A percentile compares a stretch with the other conserved stretches of the same genome.
phyloP scores from a whole-genome alignment of 805 yeast species.

The Hanseniaspora clermontiae region DNA sequence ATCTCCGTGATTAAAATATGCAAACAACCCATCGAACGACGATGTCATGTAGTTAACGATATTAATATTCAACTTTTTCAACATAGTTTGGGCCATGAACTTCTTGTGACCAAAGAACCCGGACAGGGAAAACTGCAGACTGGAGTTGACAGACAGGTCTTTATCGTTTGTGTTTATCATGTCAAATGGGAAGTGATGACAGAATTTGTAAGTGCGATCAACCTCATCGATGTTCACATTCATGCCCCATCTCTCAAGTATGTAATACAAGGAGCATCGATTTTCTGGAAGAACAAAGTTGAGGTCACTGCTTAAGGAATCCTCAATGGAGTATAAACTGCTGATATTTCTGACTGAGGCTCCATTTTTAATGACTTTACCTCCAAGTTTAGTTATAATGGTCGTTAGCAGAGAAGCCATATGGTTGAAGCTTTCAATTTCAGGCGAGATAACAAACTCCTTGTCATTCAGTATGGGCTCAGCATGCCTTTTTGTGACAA shows the following conservation, averaged over 20 bases:
- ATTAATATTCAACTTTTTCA: background rate
- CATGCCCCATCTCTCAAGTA: constrained; percentile 7
- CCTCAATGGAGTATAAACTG: background rate
- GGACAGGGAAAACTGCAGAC: background rate
- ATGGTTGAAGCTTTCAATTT: background rate
- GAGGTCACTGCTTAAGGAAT: background rate
- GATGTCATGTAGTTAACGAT: background rate
- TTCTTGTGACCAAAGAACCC: constrained; percentile 9
- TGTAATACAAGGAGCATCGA: constrained; percentile 4
- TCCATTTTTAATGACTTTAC: background rate
- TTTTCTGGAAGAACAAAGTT: background rate
- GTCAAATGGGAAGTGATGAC: constrained; percentile 4
- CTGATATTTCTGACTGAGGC: background rate
- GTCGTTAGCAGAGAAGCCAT: background rate
- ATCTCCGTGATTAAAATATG: background rate
- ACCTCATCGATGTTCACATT: background rate
- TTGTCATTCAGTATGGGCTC: background rate
- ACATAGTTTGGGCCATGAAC: background rate
- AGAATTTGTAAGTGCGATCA: background rate
- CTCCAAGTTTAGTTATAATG: background rate
- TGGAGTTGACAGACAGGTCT: background rate
- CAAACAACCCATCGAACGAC: background rate
- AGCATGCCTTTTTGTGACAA: background rate
- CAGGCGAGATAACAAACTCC: background rate
- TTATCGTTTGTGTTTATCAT: background rate